Base-by-base conservation (phyloP, 208 protist genomes). In the Blechomonas ayalai region DNA sequence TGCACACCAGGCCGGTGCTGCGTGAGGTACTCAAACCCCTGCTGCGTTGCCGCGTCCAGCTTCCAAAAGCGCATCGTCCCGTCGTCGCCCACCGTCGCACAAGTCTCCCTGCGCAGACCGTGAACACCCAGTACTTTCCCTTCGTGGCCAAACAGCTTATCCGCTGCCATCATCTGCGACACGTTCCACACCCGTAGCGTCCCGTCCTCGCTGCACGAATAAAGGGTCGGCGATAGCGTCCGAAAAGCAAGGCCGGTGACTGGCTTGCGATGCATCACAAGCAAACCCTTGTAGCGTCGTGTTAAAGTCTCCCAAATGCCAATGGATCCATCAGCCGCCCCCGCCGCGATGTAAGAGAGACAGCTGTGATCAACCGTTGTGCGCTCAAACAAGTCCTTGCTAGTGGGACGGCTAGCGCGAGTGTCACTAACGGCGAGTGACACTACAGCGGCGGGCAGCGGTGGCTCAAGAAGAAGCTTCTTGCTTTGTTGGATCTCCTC, bases 11-110 rank as follows among this genome's bases (percentile, higher is more conserved):
- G 33, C 20, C 45, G 49, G 13, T 46, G 20, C 18, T 1, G 38
- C 15, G 58, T 52, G 0, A 59, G 16, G 58, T 79, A 86, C 19
- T 31, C 41, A 67, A 72, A 90, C 26, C 47, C 62, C 59, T 88
- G 78, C 63, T 90, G 80, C 45, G 87, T 92, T 4, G 81, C 87
- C 8, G 76, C 82, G 29, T 92, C 83, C 23, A 90, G 59, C 49
- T 89, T 88, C 81, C 83, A 95, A 39, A 83, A 89, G 28, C 87
- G 87, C 79, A 92, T 84, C 39, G 78, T 83, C 31, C 80, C 74
- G 47, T 95, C 87, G 15, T 84, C 76, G 34, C 87, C 83, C 22
- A 90, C 83, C 18, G 73, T 88, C 15, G 71, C 77, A 27, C 75
- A 82, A 25, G 73, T 70, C 40, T 95, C 83, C 15, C 73, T 71